Evolutionary conservation across 2,329 filamentous ascomycete species (phyloP).

Genomic region (Aplosporella prunicola): DNA sequence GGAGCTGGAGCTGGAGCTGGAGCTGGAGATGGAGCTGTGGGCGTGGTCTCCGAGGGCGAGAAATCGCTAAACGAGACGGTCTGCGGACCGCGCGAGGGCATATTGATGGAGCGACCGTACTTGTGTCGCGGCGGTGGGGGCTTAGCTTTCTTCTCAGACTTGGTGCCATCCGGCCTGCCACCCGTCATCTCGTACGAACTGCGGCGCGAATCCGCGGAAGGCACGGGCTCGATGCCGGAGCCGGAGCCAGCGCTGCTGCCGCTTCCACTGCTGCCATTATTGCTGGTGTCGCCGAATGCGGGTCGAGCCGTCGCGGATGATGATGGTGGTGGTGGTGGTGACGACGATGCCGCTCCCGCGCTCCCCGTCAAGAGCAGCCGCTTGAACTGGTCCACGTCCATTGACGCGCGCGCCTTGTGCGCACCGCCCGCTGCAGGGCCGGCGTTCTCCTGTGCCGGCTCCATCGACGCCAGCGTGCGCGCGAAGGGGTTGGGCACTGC

Average conservation of each 20-base stretch:
- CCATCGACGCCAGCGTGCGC: conserved; percentile 29
- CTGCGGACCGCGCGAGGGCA: conserved; percentile 42
- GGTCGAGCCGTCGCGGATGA: conserved; percentile 17
- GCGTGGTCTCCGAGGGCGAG: conserved; percentile 18
- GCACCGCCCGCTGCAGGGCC: neutral
- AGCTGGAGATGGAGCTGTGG: conserved; percentile 18
- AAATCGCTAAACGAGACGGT: conserved; percentile 27
- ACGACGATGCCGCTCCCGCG: conserved; percentile 30
- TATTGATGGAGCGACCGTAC: conserved; percentile 57
- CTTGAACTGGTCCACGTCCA: conserved; percentile 73
- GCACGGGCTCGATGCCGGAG: conserved; percentile 40
- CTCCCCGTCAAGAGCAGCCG: conserved; percentile 67
- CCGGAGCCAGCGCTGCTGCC: conserved; percentile 50
- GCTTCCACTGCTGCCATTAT: conserved; percentile 45
- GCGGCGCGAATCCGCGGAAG: conserved; percentile 45
- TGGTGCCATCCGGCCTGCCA: conserved; percentile 21
- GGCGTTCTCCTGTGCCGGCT: conserved; percentile 15
- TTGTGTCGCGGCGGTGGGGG: conserved; percentile 63
- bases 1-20: too few species aligned
- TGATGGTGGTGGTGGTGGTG: conserved; percentile 18
- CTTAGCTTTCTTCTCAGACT: conserved; percentile 50
- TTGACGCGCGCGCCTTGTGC: conserved; percentile 29
- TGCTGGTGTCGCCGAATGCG: conserved; percentile 13
- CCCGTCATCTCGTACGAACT: conserved; percentile 49
- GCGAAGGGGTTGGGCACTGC: conserved; percentile 26